Evolutionary conservation across 108 stramenopile genomes (phyloP), one percentile per base, ranked within the genome.

Genomic region (Nannochloropsis salina): DNA sequence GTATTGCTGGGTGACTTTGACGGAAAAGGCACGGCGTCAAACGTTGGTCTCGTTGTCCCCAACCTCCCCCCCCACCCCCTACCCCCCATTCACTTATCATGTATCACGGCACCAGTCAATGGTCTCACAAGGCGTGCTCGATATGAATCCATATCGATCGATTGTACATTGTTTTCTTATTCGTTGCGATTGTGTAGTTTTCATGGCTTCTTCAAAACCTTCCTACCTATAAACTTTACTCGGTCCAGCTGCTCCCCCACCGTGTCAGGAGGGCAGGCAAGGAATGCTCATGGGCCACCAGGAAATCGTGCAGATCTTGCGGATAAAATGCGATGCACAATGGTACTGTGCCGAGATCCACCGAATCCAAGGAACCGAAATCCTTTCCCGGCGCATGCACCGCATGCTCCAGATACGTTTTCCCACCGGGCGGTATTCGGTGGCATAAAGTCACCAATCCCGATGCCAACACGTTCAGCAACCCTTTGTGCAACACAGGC

Each of bases 381-480:
- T 74, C 61, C 61, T 74, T 74, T 15, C n/a, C 61, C n/a, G 61
- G 61, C n/a, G 61, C 20, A 15, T n/a, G n/a, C 20, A n/a, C 20
- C 20, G 20, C 4, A n/a, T 74, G 61, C 61, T 74, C 61, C 61
- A 74, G 61, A 6, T 74, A 74, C 3, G 61, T 6, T n/a, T 74
- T 74, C 61, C 61, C 61, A n/a, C 61, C 61, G 15, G 61, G 61
- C n/a, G 61, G 61, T 15, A 74, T n/a, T n/a, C 61, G 61, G 61
- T 74, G 61, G n/a, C 61, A 74, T 15, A 74, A 15, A n/a, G 20
- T n/a, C 5, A n/a, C 61, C 15, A 74, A n/a, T n/a, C 61, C 61
- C 61, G n/a, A 74, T n/a, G 61, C 61, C 61, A 74, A 74, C 2
- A 74, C 61, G 61, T 74, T 74, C 61, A 74, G 6, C 6, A 74